Percentiles rank a stretch among this genome's conserved stretches.
Evolutionary conservation across 257 asterid genomes (phyloP).

Genomic region (Solanum gandarillasii): DNA sequence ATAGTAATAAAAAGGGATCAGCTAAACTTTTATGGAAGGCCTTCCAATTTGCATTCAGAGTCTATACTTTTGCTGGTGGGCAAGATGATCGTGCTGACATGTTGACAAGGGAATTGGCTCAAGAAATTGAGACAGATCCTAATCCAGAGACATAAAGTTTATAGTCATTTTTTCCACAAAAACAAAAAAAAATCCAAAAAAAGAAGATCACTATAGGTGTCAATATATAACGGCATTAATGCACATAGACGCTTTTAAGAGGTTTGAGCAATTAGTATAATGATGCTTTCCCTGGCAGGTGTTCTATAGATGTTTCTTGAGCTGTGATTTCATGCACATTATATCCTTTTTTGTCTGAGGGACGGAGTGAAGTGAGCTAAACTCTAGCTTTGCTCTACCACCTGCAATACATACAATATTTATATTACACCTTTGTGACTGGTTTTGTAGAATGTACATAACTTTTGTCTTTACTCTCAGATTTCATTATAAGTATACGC

Average conservation of each 20-base stretch:
- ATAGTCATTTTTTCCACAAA: neutral
- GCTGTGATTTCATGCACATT: neutral
- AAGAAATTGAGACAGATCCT: constrained; percentile 53
- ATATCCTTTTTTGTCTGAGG: neutral
- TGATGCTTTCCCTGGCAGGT: constrained; percentile 1
- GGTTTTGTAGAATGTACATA: constrained; percentile 9
- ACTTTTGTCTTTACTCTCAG: neutral
- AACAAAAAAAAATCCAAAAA: neutral
- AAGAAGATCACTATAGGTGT: neutral
- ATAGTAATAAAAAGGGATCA: constrained; percentile 31
- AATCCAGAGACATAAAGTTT: constrained; percentile 3
- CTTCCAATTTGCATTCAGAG: constrained; percentile 75
- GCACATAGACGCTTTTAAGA: neutral
- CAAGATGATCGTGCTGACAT: constrained; percentile 83
- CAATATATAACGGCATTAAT: neutral
- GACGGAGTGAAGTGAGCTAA: neutral
- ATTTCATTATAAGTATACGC: neutral
- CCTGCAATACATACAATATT: neutral
- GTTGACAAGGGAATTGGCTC: constrained; percentile 69
- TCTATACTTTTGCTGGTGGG: constrained; percentile 84
- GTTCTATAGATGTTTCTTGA: neutral
- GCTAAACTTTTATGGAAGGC: constrained; percentile 71
- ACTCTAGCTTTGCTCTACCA: neutral
- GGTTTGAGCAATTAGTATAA: neutral
- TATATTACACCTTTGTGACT: neutral